Conservation (phyloP, 768 basidiomycete genomes). For the Macrolepiota dolichaula region DNA sequence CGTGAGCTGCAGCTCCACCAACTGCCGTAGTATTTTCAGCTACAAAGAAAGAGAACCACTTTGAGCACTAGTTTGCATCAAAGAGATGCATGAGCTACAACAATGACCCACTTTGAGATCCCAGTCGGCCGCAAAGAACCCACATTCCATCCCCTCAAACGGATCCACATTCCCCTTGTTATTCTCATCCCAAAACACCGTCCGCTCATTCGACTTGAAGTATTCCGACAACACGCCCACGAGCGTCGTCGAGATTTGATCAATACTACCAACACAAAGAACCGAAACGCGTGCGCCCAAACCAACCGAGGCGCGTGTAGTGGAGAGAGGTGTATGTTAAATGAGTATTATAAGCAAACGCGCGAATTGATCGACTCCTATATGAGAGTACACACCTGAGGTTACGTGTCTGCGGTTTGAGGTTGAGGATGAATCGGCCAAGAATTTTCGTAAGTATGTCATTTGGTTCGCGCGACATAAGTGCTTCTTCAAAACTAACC, state of each 20-base stretch:
- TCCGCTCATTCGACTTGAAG: slow-evolving; percentile 70
- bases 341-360: slow-evolving; percentile 9
- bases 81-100: slow-evolving; percentile 5
- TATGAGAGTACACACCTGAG: slow-evolving; percentile 60
- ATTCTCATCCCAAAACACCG: slow-evolving; percentile 78
- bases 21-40: slow-evolving; percentile 80
- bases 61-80: background rate
- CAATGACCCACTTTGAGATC: slow-evolving; percentile 59
- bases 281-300: background rate
- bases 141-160: slow-evolving; percentile 59
- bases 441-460: slow-evolving; percentile 72
- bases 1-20: slow-evolving; percentile 79
- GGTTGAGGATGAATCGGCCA: slow-evolving; percentile 73
- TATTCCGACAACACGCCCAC: slow-evolving; percentile 66
- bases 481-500: slow-evolving; percentile 77
- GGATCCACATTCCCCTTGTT: slow-evolving; percentile 69
- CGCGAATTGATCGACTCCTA: slow-evolving; percentile 12
- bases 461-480: slow-evolving; percentile 70
- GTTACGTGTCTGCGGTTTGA: slow-evolving; percentile 88
- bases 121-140: slow-evolving; percentile 81
- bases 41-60: slow-evolving; percentile 25
- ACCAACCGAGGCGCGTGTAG: background rate
- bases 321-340: too few relatives aligned
- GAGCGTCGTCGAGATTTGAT: slow-evolving; percentile 79
- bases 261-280: slow-evolving; percentile 44